These are phyloP conservation scores for Chiua sp. DNA, from an alignment of 1,284 basidiomycete species.

Conservation along the genomic window DNA sequence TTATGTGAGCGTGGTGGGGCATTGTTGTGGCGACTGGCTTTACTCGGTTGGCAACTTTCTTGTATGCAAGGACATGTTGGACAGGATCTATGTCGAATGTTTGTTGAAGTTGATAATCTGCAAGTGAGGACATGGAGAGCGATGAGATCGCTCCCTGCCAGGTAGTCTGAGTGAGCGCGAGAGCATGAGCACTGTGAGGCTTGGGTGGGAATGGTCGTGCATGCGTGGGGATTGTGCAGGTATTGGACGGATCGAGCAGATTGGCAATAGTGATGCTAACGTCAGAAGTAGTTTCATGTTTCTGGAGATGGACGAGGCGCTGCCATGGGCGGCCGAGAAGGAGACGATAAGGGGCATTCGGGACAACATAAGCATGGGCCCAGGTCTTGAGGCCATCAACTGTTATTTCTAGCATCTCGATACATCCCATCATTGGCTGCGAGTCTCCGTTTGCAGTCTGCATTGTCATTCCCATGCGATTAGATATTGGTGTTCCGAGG, in stretches of 20 bases:
- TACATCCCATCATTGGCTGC: slow-evolving; percentile 9
- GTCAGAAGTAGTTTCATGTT: not conserved
- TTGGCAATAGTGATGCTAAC: slow-evolving; percentile 12
- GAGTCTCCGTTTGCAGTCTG: slow-evolving; percentile 22
- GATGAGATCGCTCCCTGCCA: not conserved
- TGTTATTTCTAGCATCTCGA: slow-evolving; percentile 21
- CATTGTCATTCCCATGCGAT: slow-evolving; percentile 14
- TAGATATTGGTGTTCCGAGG: not conserved
- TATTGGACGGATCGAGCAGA: not conserved
- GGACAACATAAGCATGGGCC: slow-evolving; percentile 26
- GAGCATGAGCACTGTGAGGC: too few species aligned
- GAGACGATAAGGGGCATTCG: slow-evolving; percentile 19
- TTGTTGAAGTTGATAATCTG: not conserved
- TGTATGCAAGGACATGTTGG: not conserved
- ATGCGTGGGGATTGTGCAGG: not conserved
- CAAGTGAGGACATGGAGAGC: not conserved
- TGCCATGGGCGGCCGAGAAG: slow-evolving; percentile 27
- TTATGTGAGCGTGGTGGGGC: slow-evolving; percentile 19
- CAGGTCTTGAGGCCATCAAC: slow-evolving; percentile 20
- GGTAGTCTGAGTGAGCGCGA: too few species aligned
- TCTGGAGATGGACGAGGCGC: not conserved
- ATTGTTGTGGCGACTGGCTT: slow-evolving; percentile 20
- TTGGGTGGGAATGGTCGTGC: not conserved
- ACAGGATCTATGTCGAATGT: not conserved
- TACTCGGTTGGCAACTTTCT: slow-evolving; percentile 1